Base-by-base conservation (phyloP, 129 eudicot genomes). In the Flaveria linearis region DNA sequence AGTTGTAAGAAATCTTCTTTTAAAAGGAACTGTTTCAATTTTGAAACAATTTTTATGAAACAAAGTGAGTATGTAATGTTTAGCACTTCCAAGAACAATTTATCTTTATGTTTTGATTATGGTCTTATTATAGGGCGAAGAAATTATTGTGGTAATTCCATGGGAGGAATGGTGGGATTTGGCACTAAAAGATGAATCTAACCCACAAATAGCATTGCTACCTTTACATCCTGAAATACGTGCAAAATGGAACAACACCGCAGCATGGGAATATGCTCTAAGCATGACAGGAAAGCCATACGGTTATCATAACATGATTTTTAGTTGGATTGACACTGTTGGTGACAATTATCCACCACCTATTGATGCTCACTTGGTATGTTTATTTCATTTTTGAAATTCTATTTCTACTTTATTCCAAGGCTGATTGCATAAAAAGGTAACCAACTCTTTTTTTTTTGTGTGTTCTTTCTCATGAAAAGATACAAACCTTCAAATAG, bases 331-430 rank as follows among this genome's bases (percentile, higher is more conserved):
- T 49, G 99, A 95, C 78, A 95, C 99, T 25, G 76, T 95, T 58
- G 89, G 94, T 56, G 99, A 95, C 69, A 95, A 95, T 84, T 95
- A 82, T 81, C 99, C 99, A 10, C 99, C 99, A 68, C 99, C 97
- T 81, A 87, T 95, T 73, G 99, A 95, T 91, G 92, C 99, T 95
- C 96, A 91, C 95, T 91, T 95, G 99, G 99, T 95, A 89, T 15
- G 78, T 20, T 62, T 72, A 30, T 0, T 52, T 52, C 58, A 18
- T 49, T 36, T 33, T 28, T n/a, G 16, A 69, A 46, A 2, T 53
- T 63, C 6, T 50, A 51, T 50, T 43, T 33, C 1, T 43, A 12
- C 16, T 30, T 17, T 28, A n/a, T 51, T 13, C 14, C 9, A 43
- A 43, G 47, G 47, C 2, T 43, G 9, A 43, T 9, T 43, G 47